A percentile compares a stretch with the other conserved stretches of the same genome.
These are phyloP conservation scores for Candida hungchunana DNA, from an alignment of 805 yeast genomes.

Conservation along the genomic window DNA sequence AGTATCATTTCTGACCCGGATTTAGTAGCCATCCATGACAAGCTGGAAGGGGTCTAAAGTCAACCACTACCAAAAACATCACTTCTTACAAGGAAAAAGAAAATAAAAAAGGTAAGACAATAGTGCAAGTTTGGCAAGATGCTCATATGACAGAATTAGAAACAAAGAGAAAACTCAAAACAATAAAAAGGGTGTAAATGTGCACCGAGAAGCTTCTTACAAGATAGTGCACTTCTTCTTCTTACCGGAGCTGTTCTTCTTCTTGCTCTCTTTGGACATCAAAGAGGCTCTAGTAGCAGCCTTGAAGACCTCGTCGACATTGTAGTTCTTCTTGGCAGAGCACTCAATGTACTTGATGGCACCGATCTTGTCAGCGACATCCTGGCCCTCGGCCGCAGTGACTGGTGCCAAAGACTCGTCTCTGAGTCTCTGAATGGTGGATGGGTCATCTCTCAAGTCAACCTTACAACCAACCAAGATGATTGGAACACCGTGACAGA, in stretches of 20 bases:
- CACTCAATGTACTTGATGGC: conserved; percentile 86
- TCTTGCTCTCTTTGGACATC: conserved; percentile 39
- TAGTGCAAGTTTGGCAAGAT: too few relatives aligned
- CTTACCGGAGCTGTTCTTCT: conserved; percentile 50
- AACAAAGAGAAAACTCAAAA: background rate
- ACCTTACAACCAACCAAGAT: conserved; percentile 89
- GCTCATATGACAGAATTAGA: too few relatives aligned
- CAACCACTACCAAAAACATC: too few relatives aligned
- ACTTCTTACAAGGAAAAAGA: too few relatives aligned
- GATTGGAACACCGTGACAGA: conserved; percentile 92
- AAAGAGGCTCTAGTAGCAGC: conserved; percentile 90
- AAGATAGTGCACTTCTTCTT: conserved; percentile 59
- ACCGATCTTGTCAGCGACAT: conserved; percentile 85
- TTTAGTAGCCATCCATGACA: too few relatives aligned
- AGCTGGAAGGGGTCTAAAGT: too few relatives aligned
- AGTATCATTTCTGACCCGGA: too few relatives aligned
- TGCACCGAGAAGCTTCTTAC: conserved; percentile 34
- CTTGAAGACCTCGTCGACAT: conserved; percentile 90
- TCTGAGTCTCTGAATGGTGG: conserved; percentile 69
- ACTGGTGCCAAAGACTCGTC: conserved; percentile 80
- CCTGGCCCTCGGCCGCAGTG: conserved; percentile 74
- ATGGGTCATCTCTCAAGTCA: conserved; percentile 80
- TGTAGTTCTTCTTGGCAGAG: conserved; percentile 87
- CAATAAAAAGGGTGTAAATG: too few relatives aligned
- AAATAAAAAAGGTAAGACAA: too few relatives aligned